Evolutionary conservation across 176 grass and related monocot species (phyloP).

Genomic region (Zizania latifolia): DNA sequence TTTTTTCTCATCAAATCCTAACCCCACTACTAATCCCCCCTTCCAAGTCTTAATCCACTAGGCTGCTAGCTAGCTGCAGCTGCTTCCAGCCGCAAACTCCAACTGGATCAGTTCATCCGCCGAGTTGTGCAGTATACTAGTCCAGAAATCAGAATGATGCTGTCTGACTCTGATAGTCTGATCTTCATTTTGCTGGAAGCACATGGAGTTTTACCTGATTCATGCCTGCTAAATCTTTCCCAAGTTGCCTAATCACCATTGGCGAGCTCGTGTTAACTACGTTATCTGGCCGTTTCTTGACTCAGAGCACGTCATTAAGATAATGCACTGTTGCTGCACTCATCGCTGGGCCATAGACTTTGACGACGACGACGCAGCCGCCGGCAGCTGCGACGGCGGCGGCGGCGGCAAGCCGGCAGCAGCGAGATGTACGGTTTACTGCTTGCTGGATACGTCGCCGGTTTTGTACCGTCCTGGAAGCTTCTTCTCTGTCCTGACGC

Average conservation of each 20-base stretch:
- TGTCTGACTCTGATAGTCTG: too few relatives aligned
- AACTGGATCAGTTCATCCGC: neutral
- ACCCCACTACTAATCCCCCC: too few relatives aligned
- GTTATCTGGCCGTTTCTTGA: neutral
- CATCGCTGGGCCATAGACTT: neutral
- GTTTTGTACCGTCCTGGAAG: neutral
- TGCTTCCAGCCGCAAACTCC: neutral
- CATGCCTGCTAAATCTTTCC: neutral
- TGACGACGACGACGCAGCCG: neutral
- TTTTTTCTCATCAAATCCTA: too few relatives aligned
- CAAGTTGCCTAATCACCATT: neutral
- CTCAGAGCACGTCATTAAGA: neutral
- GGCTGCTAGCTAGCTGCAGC: neutral
- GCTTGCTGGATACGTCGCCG: conserved; percentile 26
- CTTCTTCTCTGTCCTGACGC: neutral
- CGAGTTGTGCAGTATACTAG: neutral
- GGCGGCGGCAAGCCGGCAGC: too few relatives aligned
- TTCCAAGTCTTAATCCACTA: neutral
- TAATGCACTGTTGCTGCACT: neutral
- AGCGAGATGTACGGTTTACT: conserved; percentile 7
- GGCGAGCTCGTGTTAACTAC: neutral
- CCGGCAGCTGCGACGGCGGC: conserved; percentile 14
- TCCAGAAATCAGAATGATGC: neutral
- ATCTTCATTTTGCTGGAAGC: neutral
- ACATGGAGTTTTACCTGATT: neutral